A percentile compares a stretch with the other conserved stretches of the same genome.
Conservation (phyloP, 2,329 filamentous ascomycete species). For the Aspergillus niger region DNA sequence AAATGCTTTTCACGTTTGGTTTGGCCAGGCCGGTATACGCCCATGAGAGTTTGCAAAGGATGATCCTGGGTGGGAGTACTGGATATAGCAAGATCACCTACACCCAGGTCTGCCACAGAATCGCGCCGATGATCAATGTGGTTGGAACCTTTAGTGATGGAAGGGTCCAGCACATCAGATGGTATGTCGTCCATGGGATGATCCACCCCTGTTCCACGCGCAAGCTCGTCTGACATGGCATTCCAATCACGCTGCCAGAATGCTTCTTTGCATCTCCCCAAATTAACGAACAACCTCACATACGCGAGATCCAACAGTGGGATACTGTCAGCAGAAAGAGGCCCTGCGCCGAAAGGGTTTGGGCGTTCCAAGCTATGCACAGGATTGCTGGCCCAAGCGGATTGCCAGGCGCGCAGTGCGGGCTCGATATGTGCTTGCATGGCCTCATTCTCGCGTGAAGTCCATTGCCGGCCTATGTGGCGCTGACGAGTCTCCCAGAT, state of each 20-base stretch:
- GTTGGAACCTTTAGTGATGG: constrained; percentile 23
- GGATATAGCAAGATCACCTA: constrained; percentile 40
- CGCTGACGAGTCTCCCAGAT: constrained; percentile 96
- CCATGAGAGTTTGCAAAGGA: constrained; percentile 31
- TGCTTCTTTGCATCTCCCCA: constrained; percentile 87
- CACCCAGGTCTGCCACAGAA: constrained; percentile 40
- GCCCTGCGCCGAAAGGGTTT: constrained; percentile 78
- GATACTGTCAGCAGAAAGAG: constrained; percentile 86
- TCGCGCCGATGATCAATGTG: constrained; percentile 32
- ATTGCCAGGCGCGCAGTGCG: constrained; percentile 89
- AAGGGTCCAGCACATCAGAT: constrained; percentile 34
- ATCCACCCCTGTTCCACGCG: constrained; percentile 72
- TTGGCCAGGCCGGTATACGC: constrained; percentile 38
- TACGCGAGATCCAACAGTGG: constrained; percentile 90
- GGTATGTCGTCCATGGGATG: constrained; percentile 63
- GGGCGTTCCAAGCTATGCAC: constrained; percentile 81
- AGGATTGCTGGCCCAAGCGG: constrained; percentile 85
- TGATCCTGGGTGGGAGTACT: constrained; percentile 40
- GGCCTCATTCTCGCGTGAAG: constrained; percentile 85
- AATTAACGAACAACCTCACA: constrained; percentile 86
- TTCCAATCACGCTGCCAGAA: constrained; percentile 96
- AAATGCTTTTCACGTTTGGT: constrained; percentile 82
- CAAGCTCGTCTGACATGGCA: constrained; percentile 83
- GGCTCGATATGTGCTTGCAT: constrained; percentile 97
- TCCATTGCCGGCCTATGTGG: constrained; percentile 87